phyloP scores from a whole-genome alignment of 805 yeast species.

The Ogataea nitratoaversa region DNA sequence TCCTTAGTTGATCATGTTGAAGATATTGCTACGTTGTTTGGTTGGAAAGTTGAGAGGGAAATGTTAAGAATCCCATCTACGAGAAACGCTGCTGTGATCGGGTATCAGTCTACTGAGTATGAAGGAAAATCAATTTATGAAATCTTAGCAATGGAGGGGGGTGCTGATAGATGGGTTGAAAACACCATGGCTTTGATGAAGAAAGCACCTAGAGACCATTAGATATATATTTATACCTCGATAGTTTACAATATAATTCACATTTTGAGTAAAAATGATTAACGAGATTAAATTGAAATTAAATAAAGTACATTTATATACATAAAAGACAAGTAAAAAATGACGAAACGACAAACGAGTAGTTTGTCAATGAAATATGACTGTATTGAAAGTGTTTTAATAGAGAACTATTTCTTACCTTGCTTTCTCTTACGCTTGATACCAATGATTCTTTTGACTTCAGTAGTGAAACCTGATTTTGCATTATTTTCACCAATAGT shows the following conservation, averaged over 20 bases:
- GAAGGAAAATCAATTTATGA: conserved; percentile 44
- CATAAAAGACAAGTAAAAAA: neutral
- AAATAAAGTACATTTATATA: neutral
- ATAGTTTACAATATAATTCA: too few species aligned
- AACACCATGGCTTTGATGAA: conserved; percentile 69
- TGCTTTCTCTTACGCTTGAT: conserved; percentile 62
- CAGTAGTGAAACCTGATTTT: conserved; percentile 38
- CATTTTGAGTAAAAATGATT: too few species aligned
- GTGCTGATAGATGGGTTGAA: conserved; percentile 88
- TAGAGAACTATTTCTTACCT: conserved; percentile 26
- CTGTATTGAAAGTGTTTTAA: too few species aligned
- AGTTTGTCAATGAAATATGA: too few species aligned
- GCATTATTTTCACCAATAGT: conserved; percentile 13
- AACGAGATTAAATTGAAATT: neutral
- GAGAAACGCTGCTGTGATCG: conserved; percentile 85
- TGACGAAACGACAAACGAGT: neutral
- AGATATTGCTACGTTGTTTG: conserved; percentile 58
- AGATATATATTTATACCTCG: neutral
- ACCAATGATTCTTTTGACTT: conserved; percentile 61
- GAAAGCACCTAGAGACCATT: conserved; percentile 68
- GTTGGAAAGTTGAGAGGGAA: conserved; percentile 85
- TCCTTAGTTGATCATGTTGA: conserved; percentile 84
- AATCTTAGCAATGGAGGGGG: conserved; percentile 72
- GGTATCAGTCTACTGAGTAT: conserved; percentile 37
- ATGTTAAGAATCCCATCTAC: conserved; percentile 92